A percentile compares a stretch with the other conserved stretches of the same genome.
phyloP scores from a whole-genome alignment of 345 rosid genomes.

The Psidium friedrichsthalianum region DNA sequence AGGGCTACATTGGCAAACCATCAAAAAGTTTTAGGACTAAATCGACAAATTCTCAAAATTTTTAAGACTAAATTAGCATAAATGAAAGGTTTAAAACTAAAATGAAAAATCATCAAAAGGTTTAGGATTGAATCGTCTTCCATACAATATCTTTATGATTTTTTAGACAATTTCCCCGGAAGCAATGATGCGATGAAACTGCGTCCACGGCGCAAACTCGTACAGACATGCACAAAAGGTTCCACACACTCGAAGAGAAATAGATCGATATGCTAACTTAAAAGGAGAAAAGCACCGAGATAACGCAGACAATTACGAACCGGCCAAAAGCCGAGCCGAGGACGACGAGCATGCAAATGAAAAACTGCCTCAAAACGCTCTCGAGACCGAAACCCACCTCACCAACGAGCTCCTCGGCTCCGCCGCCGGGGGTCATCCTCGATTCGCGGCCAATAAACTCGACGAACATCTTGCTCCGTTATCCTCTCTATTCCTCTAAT shows the following conservation, averaged over 20 bases:
- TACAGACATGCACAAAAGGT: not conserved
- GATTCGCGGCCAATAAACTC: not conserved
- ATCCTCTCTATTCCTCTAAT: not conserved
- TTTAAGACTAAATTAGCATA: no score
- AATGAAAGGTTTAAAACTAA: no score
- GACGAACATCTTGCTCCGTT: not conserved
- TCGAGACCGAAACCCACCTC: not conserved
- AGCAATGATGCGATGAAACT: not conserved
- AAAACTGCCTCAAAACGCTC: not conserved
- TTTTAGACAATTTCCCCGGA: not conserved
- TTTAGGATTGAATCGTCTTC: no score
- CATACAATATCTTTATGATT: no score
- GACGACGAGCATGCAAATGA: not conserved
- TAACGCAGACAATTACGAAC: not conserved
- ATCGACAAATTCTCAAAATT: no score
- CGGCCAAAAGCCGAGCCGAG: not conserved
- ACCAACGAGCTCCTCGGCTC: not conserved
- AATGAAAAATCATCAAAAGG: no score
- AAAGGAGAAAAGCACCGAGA: not conserved
- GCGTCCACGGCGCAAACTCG: not conserved
- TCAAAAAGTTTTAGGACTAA: no score
- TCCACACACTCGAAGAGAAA: not conserved
- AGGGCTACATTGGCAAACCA: no score
- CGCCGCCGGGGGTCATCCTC: not conserved
- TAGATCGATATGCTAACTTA: not conserved